Evolutionary conservation across 140 eudicot species (phyloP), one percentile per base, ranked within the genome.

Genomic region (Stevia rebaudiana): DNA sequence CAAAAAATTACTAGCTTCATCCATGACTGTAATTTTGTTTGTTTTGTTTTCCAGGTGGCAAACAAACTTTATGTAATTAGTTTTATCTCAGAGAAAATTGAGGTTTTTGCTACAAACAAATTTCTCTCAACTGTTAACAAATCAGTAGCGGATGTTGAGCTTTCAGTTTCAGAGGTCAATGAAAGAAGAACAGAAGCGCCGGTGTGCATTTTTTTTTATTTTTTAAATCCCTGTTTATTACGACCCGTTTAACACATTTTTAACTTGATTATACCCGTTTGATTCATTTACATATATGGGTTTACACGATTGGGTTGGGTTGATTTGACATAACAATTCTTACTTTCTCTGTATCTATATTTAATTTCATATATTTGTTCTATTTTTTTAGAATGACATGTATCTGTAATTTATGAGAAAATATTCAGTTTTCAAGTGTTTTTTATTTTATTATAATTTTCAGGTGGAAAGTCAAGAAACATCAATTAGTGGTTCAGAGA

Each of bases 391-490:
- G n/a, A n/a, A n/a, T n/a, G n/a, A n/a, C n/a, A n/a, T 28, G 33
- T 28, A 28, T 28, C 4, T 28, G 33, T 28, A 28, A 28, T 28
- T 28, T 28, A 5, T 9, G 4, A 33, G 65, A 5, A 47, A n/a
- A 50, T 60, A 37, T 18, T 11, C 18, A 23, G 5, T 60, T 60
- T 18, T 11, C 65, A 23, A 42, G 43, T 30, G 2, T 40, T 31
- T 1, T 36, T 18, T 42, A 11, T 18, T 10, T 57, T 3, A 57
- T 57, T 25, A 9, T 17, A 28, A 15, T 61, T 57, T 68, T 65
- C 82, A 92, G 98, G 62, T 74, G 61, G 94, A 69, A 68, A 82
- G 77, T 65, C 74, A 80, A 68, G 99, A 88, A 79, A 77, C 99
- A 47, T 94, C 97, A 21, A 33, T 75, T 23, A 94, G 97, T 74